These are phyloP conservation scores for Tuber melanosporum DNA, from an alignment of 495 filamentous ascomycete genomes.

Conservation along the genomic window DNA sequence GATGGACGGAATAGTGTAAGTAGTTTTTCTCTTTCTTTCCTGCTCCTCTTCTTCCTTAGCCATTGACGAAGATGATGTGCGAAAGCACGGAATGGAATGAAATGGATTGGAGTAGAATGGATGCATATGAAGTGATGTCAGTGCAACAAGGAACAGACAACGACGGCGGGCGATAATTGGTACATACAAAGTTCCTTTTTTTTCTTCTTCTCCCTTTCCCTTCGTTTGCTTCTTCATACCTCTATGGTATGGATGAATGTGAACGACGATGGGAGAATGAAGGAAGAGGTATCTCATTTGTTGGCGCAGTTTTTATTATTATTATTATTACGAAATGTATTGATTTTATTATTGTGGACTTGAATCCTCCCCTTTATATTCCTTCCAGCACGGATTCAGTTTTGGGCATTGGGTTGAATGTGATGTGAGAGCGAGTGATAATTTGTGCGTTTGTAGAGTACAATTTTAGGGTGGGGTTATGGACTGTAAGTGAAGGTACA, in stretches of 20 bases:
- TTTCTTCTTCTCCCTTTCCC: conserved; percentile 7
- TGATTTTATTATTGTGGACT: conserved; percentile 17
- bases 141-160: neutral
- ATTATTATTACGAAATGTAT: conserved; percentile 9
- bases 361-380: neutral
- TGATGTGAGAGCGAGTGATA: neutral
- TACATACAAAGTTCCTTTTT: neutral
- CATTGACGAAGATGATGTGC: conserved; percentile 10
- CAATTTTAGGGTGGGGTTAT: conserved; percentile 13
- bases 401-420: neutral
- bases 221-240: conserved; percentile 4
- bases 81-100: conserved; percentile 3
- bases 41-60: conserved; percentile 11
- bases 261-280: neutral
- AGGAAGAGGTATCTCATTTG: conserved; percentile 5
- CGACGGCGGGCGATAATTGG: conserved; percentile 4
- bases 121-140: neutral
- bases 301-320: conserved; percentile 12
- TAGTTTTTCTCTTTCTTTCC: conserved; percentile 12
- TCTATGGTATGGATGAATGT: conserved; percentile 12
- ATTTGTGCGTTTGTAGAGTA: conserved; percentile 12
- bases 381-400: neutral
- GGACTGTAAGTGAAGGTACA: neutral
- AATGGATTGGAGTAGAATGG: conserved; percentile 1
- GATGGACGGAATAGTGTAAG: neutral